Conservation (phyloP, 139 green algal genomes). For the Picochlorum sp. region DNA sequence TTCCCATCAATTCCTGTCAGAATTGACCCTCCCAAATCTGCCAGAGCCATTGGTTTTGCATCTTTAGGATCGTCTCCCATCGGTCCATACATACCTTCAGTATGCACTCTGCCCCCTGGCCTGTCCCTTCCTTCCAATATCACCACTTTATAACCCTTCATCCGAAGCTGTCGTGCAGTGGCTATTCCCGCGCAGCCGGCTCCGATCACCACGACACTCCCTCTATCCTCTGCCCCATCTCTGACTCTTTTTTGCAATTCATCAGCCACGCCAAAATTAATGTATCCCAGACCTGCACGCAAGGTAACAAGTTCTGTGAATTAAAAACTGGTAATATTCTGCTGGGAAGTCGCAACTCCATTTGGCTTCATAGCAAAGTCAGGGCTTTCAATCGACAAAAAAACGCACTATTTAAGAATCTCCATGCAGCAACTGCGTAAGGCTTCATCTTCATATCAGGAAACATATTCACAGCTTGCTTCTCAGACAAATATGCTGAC, state of each 20-base stretch:
- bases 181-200: constrained; percentile 69
- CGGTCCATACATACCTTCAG: constrained; percentile 42
- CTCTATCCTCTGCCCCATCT: not conserved
- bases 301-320: too few relatives aligned
- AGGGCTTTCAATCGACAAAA: too few relatives aligned
- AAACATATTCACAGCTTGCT: constrained; percentile 23
- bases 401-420: constrained; percentile 52
- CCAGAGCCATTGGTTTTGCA: constrained; percentile 27
- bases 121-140: constrained; percentile 70
- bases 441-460: not conserved
- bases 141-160: constrained; percentile 67
- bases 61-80: not conserved
- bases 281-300: constrained; percentile 69
- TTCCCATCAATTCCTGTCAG: constrained; percentile 92
- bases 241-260: constrained; percentile 9
- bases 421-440: constrained; percentile 38
- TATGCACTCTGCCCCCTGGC: constrained; percentile 75
- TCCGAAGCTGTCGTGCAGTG: constrained; percentile 71
- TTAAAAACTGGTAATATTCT: too few relatives aligned
- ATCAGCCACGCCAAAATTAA: constrained; percentile 78
- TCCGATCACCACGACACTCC: constrained; percentile 76
- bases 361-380: too few relatives aligned
- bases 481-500: constrained; percentile 25
- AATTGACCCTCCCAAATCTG: constrained; percentile 84
- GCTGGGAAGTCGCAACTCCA: not conserved